Base-by-base conservation (phyloP, 2,329 filamentous ascomycete species). In the Fusarium drepaniforme region DNA sequence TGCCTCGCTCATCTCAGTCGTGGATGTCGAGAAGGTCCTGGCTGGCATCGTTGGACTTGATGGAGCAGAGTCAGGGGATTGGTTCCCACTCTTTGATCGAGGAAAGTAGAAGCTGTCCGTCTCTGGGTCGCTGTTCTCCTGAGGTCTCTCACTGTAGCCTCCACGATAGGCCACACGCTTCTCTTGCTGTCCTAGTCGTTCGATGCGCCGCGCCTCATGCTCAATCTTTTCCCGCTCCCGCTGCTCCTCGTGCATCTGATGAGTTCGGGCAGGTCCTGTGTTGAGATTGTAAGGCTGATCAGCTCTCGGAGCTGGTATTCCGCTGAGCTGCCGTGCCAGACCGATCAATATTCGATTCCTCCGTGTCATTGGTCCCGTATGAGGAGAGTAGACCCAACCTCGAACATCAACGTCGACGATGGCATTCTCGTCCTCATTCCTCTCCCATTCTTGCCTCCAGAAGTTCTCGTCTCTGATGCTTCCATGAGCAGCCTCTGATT, bases 391-490 rank as follows among this genome's bases (percentile, higher is more conserved):
- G 62, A 98, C 90, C 97, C 97, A 99, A 16, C 97, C 97, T 76
- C 96, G 90, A 28, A 99, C 94, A 81, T 99, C 96, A 8, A 98
- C 94, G 80, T 98, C 96, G 1, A 98, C 94, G 5, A 98, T 87
- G 0, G 96, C 95, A 81, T 93, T 93, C 78, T 95, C 92, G 70
- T 96, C 92, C 81, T 97, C 93, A 64, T 93, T 90, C 71, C 90
- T 90, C 67, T 96, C 91, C 93, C 94, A 97, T 79, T 96, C 91
- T 65, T 90, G 86, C 49, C 89, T 90, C 92, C 93, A 96, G 81
- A 93, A 96, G 44, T 95, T 92, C 53, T 91, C 89, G 73, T 95
- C 91, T 53, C 86, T 88, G 37, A 89, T 85, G 2, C 84, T 83
- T 28, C 84, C 83, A 79, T 74, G 80, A 77, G 80, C 83, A 51